Evolutionary conservation across 768 basidiomycete genomes (phyloP), one percentile per base, ranked within the genome.

Genomic region (Boletus sensibilis): DNA sequence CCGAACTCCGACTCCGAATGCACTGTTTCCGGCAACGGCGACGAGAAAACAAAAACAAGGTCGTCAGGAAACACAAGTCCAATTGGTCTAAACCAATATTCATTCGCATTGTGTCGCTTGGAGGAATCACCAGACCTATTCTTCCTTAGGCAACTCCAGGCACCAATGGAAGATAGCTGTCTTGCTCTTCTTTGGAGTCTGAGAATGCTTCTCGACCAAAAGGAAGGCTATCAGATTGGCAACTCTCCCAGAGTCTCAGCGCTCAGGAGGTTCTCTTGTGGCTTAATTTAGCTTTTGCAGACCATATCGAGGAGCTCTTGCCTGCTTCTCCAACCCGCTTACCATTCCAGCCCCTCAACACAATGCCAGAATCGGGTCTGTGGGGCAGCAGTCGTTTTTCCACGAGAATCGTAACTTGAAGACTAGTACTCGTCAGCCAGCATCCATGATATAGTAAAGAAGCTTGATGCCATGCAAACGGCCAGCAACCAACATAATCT

Each of bases 1-100:
- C 64, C 66, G 61, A 53, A 56, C 65, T 61, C 63, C 63, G 66
- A 63, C 50, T 56, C 67, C 57, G 65, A 60, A 20, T 2, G 7
- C 4, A 23, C 34, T 9, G 18, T 38, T 25, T 39, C 27, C 23
- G 5, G 29, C 34, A 33, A 27, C 20, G 16, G 4, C 20, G 37
- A 42, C 35, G 18, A 44, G 7, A 27, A 31, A 31, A 31, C 29
- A 1, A 31, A 31, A 9, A 31, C 27, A 29, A 10, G 37, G 47
- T 63, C 34, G 62, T 23, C 46, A 42, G 25, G 63, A 43, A 52
- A 50, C 34, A 31, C 29, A 23, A 29, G 13, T 18, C 18, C 18
- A 9, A 31, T 21, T 2, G 31, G 10, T 31, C 11, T 2, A 18
- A 23, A 25, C 8, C 18, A n/a, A 20, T 5, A 31, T 50, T 38